Conservation (phyloP, 208 protist species). For the Spongospora subterranea region DNA sequence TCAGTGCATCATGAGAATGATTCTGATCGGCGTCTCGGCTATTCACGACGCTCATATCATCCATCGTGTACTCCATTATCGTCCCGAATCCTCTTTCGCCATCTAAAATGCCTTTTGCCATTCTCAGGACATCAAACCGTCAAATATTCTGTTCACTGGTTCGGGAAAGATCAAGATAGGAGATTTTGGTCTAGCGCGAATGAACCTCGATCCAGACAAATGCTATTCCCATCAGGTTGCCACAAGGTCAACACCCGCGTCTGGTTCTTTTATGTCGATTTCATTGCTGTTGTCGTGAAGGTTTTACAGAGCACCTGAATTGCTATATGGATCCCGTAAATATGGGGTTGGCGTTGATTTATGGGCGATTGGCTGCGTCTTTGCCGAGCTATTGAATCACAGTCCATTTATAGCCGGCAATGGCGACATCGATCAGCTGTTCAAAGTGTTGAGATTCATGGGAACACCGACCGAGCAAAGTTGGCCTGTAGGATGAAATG, state of each 20-base stretch:
- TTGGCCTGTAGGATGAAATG: conserved; percentile 61
- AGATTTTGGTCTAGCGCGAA: conserved; percentile 74
- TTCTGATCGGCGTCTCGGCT: conserved; percentile 60
- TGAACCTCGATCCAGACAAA: conserved; percentile 6
- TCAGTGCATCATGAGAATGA: conserved; percentile 62
- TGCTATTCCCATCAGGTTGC: conserved; percentile 82
- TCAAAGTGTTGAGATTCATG: conserved; percentile 62
- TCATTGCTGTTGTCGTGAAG: too few relatives aligned
- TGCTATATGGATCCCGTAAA: conserved; percentile 78
- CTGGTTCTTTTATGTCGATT: too few relatives aligned
- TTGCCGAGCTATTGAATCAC: conserved; percentile 80
- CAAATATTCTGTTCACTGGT: conserved; percentile 69
- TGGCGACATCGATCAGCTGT: conserved; percentile 63
- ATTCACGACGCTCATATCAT: conserved; percentile 64
- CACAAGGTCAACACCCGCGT: too few relatives aligned
- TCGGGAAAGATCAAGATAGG: conserved; percentile 69
- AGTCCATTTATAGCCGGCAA: conserved; percentile 61
- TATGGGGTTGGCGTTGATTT: conserved; percentile 85
- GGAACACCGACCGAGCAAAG: conserved; percentile 66
- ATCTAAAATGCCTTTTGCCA: neutral
- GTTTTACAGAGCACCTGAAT: conserved; percentile 87
- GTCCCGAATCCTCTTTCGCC: neutral
- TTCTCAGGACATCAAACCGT: conserved; percentile 69
- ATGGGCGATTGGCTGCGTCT: conserved; percentile 86
- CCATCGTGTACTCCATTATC: conserved; percentile 60